Evolutionary conservation across 768 basidiomycete species (phyloP).

Genomic region (Suillus subluteus): DNA sequence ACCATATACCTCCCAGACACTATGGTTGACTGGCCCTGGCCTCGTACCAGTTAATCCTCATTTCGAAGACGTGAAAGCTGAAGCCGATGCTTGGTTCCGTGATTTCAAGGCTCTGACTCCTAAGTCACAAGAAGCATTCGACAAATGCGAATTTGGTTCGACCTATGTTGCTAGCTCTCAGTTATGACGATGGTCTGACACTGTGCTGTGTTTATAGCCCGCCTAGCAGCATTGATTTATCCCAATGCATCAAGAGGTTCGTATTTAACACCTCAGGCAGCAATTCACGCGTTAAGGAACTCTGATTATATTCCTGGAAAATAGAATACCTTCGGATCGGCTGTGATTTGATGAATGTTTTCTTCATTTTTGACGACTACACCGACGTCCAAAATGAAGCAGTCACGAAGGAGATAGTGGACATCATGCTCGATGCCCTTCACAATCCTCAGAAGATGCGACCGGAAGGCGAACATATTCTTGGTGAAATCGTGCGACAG

Average conservation of each 20-base stretch:
- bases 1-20: constrained; percentile 39
- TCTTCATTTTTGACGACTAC: constrained; percentile 18
- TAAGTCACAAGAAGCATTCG: constrained; percentile 38
- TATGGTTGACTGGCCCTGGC: constrained; percentile 48
- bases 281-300: too few relatives aligned
- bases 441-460: constrained; percentile 1
- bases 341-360: too few relatives aligned
- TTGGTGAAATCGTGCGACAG: constrained; percentile 17
- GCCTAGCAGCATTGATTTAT: too few relatives aligned
- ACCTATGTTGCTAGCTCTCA: too few relatives aligned
- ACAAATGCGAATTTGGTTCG: constrained; percentile 7
- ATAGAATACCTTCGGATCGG: too few relatives aligned
- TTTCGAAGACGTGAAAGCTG: constrained; percentile 37
- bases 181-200: too few relatives aligned
- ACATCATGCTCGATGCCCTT: too few relatives aligned
- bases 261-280: too few relatives aligned
- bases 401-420: too few relatives aligned
- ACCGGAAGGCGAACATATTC: constrained; percentile 13
- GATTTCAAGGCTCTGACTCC: constrained; percentile 39
- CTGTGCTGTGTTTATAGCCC: too few relatives aligned
- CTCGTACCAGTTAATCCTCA: constrained; percentile 42
- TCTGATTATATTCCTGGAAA: too few relatives aligned
- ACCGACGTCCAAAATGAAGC: constrained; percentile 21
- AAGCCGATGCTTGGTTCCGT: constrained; percentile 42
- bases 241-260: too few relatives aligned